Conservation (phyloP, 441 rosid species). For the Manihot esculenta region DNA sequence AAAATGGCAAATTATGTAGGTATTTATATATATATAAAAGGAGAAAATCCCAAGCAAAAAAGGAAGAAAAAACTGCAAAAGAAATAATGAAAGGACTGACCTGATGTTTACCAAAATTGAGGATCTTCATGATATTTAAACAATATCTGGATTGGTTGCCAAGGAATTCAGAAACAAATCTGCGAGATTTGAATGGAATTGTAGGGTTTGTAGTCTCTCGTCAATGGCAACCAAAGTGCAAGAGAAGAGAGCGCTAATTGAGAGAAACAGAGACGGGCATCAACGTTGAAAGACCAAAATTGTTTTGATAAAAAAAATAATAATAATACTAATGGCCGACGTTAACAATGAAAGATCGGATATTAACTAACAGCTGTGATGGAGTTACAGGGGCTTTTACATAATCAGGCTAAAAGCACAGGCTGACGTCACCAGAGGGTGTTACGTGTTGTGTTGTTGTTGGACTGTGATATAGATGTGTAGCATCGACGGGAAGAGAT, state of each 20-base stretch:
- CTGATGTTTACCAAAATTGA: slow-evolving; percentile 6
- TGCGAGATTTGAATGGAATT: neutral
- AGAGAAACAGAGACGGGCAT: neutral
- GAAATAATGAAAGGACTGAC: neutral
- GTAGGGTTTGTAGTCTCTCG: slow-evolving; percentile 1
- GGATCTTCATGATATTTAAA: slow-evolving; percentile 8
- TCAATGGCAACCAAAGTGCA: neutral
- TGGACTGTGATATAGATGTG: neutral
- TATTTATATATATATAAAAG: neutral
- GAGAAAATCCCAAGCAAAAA: neutral
- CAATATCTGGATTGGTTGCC: too few species aligned
- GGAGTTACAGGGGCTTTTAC: neutral
- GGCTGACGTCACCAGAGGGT: too few species aligned
- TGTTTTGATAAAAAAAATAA: neutral
- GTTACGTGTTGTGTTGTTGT: neutral
- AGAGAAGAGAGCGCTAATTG: too few species aligned
- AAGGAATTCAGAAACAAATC: neutral
- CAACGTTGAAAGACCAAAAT: neutral
- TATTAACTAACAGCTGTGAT: neutral
- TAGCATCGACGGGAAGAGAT: too few species aligned
- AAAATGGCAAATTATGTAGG: neutral
- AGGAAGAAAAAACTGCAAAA: neutral
- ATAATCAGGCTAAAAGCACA: too few species aligned
- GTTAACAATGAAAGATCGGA: neutral
- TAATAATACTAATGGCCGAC: neutral